phyloP scores from a whole-genome alignment of 1,139 yeast genomes.

The Lodderomyces oxycetoniae region DNA sequence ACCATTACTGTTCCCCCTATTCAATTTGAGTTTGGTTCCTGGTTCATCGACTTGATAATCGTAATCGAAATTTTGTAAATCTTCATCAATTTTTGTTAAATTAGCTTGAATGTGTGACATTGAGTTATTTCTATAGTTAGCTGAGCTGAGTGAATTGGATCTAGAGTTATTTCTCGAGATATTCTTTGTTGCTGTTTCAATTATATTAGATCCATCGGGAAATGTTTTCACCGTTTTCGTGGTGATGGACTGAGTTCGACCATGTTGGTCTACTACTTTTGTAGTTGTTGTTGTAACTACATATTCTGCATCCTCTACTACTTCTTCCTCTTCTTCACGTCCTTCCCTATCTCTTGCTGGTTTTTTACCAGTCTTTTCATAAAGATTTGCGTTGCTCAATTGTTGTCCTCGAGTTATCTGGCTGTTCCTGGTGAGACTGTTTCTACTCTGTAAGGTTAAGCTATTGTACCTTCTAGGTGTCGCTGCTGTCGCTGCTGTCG shows the following conservation, averaged over 20 bases:
- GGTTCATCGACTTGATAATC: constrained; percentile 30
- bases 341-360: constrained; percentile 2
- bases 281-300: constrained; percentile 42
- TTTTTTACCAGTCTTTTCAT: constrained; percentile 1
- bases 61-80: constrained; percentile 42
- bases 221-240: constrained; percentile 38
- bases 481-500: constrained; percentile 1
- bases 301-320: constrained; percentile 24
- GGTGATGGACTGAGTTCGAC: constrained; percentile 41
- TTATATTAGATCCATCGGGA: constrained; percentile 44
- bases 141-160: constrained; percentile 26
- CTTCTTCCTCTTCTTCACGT: constrained; percentile 13
- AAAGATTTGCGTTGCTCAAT: constrained; percentile 4
- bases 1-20: constrained; percentile 7
- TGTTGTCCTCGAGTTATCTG: constrained; percentile 3
- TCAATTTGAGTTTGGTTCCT: constrained; percentile 11
- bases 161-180: constrained; percentile 36
- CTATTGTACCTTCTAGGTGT: constrained; percentile 21
- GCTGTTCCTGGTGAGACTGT: constrained; percentile 10
- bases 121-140: constrained; percentile 19
- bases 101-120: constrained; percentile 18
- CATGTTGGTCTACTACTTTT: constrained; percentile 39
- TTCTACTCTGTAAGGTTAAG: constrained; percentile 13
- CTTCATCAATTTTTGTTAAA: constrained; percentile 42
- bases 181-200: constrained; percentile 43